A percentile compares a stretch with the other conserved stretches of the same genome.
These are phyloP conservation scores for Penicillium sp. DNA, from an alignment of 2,329 filamentous ascomycete genomes.

Conservation along the genomic window DNA sequence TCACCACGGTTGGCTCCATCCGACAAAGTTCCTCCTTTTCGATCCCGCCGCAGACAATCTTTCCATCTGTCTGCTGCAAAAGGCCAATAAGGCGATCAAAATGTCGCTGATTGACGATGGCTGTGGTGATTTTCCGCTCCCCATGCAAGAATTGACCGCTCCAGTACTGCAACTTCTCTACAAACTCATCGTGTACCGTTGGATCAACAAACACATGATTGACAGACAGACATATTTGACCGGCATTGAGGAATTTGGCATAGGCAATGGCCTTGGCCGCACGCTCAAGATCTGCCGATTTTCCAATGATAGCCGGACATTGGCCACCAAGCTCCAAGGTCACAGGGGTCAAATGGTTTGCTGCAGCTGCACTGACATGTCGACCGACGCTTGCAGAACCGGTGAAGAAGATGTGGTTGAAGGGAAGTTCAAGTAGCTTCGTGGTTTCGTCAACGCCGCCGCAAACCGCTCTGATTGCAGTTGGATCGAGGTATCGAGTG, in stretches of 20 bases:
- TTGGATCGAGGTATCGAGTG: background rate
- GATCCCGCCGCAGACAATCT: background rate
- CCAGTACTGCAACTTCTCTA: background rate
- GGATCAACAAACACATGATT: background rate
- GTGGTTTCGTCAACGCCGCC: background rate
- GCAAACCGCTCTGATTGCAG: background rate
- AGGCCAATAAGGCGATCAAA: background rate
- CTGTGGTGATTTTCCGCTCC: background rate
- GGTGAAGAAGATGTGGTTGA: background rate
- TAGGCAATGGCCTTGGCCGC: background rate
- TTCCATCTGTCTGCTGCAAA: background rate
- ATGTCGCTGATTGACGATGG: background rate
- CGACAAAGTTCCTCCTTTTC: background rate
- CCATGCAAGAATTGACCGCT: background rate
- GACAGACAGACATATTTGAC: background rate
- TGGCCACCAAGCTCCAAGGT: background rate
- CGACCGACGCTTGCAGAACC: background rate
- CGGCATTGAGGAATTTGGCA: background rate
- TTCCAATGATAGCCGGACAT: background rate
- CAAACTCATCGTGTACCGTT: background rate
- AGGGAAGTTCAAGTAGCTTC: background rate
- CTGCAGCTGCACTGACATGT: background rate
- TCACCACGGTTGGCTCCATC: background rate
- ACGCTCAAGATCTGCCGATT: background rate
- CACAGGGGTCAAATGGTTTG: background rate